phyloP scores from a whole-genome alignment of 2,329 filamentous ascomycete species.

The Neophaeococcomyces mojaviensis region DNA sequence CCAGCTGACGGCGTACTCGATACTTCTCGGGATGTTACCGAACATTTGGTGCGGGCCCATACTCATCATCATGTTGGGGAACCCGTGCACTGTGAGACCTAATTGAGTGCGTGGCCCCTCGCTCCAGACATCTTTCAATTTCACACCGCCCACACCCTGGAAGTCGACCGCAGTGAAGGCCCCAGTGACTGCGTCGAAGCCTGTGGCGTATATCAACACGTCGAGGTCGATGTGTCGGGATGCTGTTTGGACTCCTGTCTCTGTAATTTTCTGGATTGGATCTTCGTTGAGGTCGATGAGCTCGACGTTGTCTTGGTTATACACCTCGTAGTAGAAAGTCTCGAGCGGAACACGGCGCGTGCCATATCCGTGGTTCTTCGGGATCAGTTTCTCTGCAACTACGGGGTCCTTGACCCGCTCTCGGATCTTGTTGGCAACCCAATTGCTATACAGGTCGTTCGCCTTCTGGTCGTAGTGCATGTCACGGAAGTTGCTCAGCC shows the following conservation, averaged over 20 bases:
- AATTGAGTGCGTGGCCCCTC: constrained; percentile 32
- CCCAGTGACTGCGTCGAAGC: constrained; percentile 37
- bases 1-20: constrained; percentile 31
- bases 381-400: constrained; percentile 48
- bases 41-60: constrained; percentile 48
- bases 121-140: constrained; percentile 26
- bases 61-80: constrained; percentile 45
- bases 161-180: constrained; percentile 37
- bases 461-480: constrained; percentile 38
- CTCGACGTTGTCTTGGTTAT: constrained; percentile 40
- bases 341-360: constrained; percentile 45
- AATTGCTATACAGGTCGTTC: constrained; percentile 47
- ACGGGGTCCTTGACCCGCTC: constrained; percentile 44
- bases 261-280: constrained; percentile 35
- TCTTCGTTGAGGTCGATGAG: constrained; percentile 38
- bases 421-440: constrained; percentile 48
- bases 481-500: constrained; percentile 48
- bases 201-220: constrained; percentile 35
- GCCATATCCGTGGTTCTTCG: constrained; percentile 47
- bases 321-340: constrained; percentile 44
- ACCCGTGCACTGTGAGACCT: constrained; percentile 34
- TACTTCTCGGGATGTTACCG: constrained; percentile 16
- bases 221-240: constrained; percentile 34
- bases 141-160: constrained; percentile 28
- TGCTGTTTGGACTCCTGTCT: constrained; percentile 32